These are phyloP conservation scores for Zopfia rhizophila DNA, from an alignment of 2,329 filamentous ascomycete species.

Conservation along the genomic window DNA sequence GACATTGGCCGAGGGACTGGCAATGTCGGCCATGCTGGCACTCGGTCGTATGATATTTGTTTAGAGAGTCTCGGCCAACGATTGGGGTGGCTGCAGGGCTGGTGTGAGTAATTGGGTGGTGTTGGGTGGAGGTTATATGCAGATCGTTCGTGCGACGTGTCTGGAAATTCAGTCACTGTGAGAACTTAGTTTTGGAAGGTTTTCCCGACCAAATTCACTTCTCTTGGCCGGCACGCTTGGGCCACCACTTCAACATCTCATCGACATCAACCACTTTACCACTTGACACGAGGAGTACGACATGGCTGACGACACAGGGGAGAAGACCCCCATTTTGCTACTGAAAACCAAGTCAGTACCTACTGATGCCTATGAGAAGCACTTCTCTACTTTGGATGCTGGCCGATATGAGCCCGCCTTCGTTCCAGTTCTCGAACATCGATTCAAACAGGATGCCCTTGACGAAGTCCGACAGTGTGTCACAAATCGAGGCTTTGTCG, in stretches of 20 bases:
- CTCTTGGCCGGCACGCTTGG: no score
- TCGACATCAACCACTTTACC: conserved; percentile 12
- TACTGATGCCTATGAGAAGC: conserved; percentile 76
- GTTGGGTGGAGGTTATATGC: no score
- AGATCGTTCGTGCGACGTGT: no score
- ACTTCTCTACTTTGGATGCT: conserved; percentile 63
- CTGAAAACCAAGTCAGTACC: conserved; percentile 82
- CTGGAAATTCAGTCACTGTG: no score
- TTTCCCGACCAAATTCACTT: no score
- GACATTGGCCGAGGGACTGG: conserved; percentile 49
- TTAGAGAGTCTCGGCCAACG: no score
- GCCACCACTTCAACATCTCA: neutral
- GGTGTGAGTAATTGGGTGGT: no score
- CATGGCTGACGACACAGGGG: conserved; percentile 36
- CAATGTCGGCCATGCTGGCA: conserved; percentile 49
- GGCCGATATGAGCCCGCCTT: conserved; percentile 72
- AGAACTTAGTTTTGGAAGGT: conserved; percentile 6
- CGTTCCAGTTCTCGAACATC: conserved; percentile 80
- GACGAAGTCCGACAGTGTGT: conserved; percentile 64
- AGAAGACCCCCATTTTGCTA: conserved; percentile 69
- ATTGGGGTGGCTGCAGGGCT: no score
- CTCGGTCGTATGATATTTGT: conserved; percentile 31
- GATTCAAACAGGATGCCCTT: conserved; percentile 70
- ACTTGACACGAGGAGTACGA: no score
- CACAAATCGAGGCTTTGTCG: conserved; percentile 52